These are phyloP conservation scores for Cutaneotrichosporon spelunceum DNA, from an alignment of 1,284 basidiomycete genomes.

Conservation along the genomic window DNA sequence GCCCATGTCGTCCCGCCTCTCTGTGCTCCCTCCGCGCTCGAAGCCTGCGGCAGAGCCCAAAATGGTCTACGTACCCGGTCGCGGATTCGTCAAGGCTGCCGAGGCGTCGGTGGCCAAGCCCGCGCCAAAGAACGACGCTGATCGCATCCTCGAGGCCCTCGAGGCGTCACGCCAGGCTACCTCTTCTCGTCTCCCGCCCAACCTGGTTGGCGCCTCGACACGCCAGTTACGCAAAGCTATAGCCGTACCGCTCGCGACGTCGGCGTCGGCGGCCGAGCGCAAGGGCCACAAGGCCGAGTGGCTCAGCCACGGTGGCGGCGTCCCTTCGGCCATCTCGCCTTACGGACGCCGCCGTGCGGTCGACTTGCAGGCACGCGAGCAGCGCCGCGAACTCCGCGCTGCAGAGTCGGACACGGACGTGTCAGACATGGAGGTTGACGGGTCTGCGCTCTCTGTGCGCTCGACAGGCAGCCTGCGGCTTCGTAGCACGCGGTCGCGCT, in stretches of 20 bases:
- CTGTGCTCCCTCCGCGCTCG: slow-evolving; percentile 2
- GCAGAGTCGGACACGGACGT: slow-evolving; percentile 12
- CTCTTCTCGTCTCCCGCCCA: slow-evolving; percentile 22
- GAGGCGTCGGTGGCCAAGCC: slow-evolving; percentile 33
- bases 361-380: slow-evolving; percentile 34
- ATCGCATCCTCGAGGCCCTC: slow-evolving; percentile 47
- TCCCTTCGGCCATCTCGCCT: slow-evolving; percentile 48
- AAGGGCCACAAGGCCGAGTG: slow-evolving; percentile 21
- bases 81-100: slow-evolving; percentile 44
- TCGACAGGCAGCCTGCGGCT: slow-evolving; percentile 7
- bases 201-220: slow-evolving; percentile 42
- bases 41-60: background rate
- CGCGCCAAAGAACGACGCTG: slow-evolving; percentile 44
- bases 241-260: slow-evolving; percentile 44
- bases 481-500: slow-evolving; percentile 12
- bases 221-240: slow-evolving; percentile 43
- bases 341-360: slow-evolving; percentile 44
- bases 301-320: slow-evolving; percentile 26
- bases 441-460: background rate
- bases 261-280: slow-evolving; percentile 35
- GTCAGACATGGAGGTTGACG: slow-evolving; percentile 24
- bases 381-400: slow-evolving; percentile 20
- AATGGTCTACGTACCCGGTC: slow-evolving; percentile 44
- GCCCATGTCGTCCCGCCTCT: slow-evolving; percentile 9
- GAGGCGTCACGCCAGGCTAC: slow-evolving; percentile 36